phyloP scores from a whole-genome alignment of 2,329 filamentous ascomycete species.

The Stachybotrys elegans region DNA sequence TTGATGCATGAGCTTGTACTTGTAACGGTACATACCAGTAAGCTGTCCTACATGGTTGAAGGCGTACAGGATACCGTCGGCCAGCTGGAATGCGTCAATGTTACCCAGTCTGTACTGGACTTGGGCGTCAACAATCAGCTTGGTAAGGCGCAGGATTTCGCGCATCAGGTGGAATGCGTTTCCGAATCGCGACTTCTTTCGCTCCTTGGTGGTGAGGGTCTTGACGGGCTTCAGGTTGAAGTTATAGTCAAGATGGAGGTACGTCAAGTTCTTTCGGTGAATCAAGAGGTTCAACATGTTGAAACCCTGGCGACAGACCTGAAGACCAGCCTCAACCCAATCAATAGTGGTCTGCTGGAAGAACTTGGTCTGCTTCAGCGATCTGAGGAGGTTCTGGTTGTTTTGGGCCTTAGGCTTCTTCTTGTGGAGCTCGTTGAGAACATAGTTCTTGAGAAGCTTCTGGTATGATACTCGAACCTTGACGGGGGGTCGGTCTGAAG shows the following conservation, averaged over 20 bases:
- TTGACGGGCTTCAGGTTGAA: constrained; percentile 99
- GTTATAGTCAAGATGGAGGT: constrained; percentile 97
- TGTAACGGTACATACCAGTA: constrained; percentile 99
- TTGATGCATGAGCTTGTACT: constrained; percentile 99
- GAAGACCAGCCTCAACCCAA: constrained; percentile 97
- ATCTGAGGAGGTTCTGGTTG: constrained; percentile 85
- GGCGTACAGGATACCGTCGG: constrained; percentile 97
- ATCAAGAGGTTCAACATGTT: constrained; percentile 99
- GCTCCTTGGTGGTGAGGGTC: constrained; percentile 95
- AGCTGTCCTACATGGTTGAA: constrained; percentile 99
- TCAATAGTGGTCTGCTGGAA: constrained; percentile 99
- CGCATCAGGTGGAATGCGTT: constrained; percentile 99
- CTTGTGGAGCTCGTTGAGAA: constrained; percentile 94
- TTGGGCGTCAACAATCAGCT: constrained; percentile 96
- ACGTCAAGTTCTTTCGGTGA: constrained; percentile 96
- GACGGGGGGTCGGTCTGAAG: constrained; percentile 77
- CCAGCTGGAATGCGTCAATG: constrained; percentile 97
- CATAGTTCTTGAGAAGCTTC: constrained; percentile 92
- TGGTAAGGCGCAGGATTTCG: constrained; percentile 91
- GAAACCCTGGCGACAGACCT: constrained; percentile 96
- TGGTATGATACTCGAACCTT: constrained; percentile 98
- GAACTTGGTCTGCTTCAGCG: constrained; percentile 94
- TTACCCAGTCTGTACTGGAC: constrained; percentile 97
- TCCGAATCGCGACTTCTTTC: constrained; percentile 98
- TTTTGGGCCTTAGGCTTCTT: constrained; percentile 93